Percentiles rank a stretch among this genome's conserved stretches.
These are phyloP conservation scores for Wallemia hederae DNA, from an alignment of 1,284 basidiomycete species.

Conservation along the genomic window DNA sequence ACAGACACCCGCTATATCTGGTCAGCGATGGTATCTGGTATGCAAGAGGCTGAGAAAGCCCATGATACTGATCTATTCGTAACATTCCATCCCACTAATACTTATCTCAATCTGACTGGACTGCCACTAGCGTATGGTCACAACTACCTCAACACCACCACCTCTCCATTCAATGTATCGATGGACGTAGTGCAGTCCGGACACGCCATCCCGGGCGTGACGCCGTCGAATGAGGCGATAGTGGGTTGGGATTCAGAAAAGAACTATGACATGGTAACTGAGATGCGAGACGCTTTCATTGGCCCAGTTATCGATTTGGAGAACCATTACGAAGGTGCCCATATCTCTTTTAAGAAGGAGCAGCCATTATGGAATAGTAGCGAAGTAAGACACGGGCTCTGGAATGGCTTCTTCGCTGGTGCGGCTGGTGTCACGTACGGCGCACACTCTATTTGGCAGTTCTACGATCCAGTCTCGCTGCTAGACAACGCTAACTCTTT, in stretches of 20 bases:
- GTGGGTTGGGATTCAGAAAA: constrained; percentile 2
- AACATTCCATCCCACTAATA: constrained; percentile 7
- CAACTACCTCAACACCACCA: constrained; percentile 4
- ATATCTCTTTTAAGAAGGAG: constrained; percentile 2
- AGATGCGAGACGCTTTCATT: constrained; percentile 1
- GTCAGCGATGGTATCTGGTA: not conserved
- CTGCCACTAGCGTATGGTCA: constrained; percentile 2
- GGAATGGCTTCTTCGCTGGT: constrained; percentile 7
- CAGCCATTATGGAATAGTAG: constrained; percentile 4
- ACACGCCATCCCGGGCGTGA: not conserved
- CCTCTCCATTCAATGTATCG: constrained; percentile 5
- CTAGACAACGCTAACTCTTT: not conserved
- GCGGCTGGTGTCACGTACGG: constrained; percentile 8
- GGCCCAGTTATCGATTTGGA: constrained; percentile 8
- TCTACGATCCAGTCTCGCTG: not conserved
- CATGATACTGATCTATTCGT: constrained; percentile 5
- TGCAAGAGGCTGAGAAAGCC: not conserved
- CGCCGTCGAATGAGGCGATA: not conserved
- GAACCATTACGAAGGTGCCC: constrained; percentile 7
- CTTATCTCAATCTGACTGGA: constrained; percentile 2
- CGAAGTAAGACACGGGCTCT: constrained; percentile 7
- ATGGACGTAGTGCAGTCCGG: constrained; percentile 7
- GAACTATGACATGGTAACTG: constrained; percentile 2
- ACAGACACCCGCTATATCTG: not conserved
- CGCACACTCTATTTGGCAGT: constrained; percentile 6